Conservation (phyloP, 2,329 filamentous ascomycete species). For the Penicillium sp. region DNA sequence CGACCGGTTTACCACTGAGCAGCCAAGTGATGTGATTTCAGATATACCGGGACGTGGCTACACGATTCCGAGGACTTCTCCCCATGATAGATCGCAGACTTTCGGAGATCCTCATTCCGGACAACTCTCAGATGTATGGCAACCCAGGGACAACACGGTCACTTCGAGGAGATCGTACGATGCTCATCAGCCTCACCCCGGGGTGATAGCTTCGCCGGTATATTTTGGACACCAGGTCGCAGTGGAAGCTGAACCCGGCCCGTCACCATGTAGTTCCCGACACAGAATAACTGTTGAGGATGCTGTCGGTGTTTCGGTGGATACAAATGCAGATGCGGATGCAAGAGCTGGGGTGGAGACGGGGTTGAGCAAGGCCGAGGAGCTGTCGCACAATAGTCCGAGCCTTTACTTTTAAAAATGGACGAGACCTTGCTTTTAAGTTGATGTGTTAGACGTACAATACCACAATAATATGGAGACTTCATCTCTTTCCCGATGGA, state of each 20-base stretch:
- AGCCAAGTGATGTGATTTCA: not conserved
- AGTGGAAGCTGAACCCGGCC: constrained; percentile 6
- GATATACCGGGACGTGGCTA: not conserved
- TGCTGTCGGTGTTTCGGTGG: not conserved
- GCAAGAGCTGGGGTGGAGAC: not conserved
- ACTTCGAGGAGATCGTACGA: constrained; percentile 7
- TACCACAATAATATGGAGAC: too few relatives aligned
- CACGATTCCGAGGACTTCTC: not conserved
- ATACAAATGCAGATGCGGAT: not conserved
- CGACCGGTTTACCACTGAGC: constrained; percentile 14
- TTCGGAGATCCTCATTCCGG: not conserved
- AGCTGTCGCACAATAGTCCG: constrained; percentile 17
- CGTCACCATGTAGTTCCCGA: constrained; percentile 1
- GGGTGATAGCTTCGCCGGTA: constrained; percentile 6
- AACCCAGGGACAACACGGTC: not conserved
- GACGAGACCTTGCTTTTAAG: constrained; percentile 21
- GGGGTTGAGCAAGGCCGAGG: constrained; percentile 11
- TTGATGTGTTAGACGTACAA: not conserved
- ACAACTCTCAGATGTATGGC: constrained; percentile 5
- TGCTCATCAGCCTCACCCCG: not conserved
- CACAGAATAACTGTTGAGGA: not conserved
- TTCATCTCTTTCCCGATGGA: not conserved
- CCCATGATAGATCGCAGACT: not conserved
- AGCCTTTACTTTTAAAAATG: constrained; percentile 18
- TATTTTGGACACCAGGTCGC: constrained; percentile 4